Evolutionary conservation across 352 stramenopile genomes (phyloP), one percentile per base, ranked within the genome.

Genomic region (Phytophthora idaei): DNA sequence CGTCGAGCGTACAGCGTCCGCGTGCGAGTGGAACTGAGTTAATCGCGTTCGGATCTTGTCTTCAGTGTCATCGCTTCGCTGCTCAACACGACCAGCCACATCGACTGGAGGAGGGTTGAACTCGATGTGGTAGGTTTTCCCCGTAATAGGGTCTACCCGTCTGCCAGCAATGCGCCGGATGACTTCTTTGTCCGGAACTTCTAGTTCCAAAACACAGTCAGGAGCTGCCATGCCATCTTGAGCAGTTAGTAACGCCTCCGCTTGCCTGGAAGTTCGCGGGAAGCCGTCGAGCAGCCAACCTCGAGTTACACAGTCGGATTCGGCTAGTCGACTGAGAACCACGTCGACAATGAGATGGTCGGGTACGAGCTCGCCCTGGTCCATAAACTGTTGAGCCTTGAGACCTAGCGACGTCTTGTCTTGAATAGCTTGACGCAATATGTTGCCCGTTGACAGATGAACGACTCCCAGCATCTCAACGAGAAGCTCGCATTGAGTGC

Each of bases 91-190:
- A 44, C 72, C 56, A 11, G 77, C 76, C 32, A 84, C 75, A n/a
- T 85, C 86, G 5, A 46, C 45, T 1, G 82, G 78, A 7, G 97
- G 97, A 17, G 95, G 94, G 60, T 97, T 97, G 76, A 97, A 99
- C 64, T 97, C 95, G 11, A 98, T 76, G 71, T 99, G 97, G 80
- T 99, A 99, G 3, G 90, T 98, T 62, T 94, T 93, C 54, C 95
- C 94, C 5, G 83, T 98, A 5, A 76, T 75, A 17, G 92, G 92
- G 71, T 99, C 95, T 32, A 99, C 97, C 50, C 96, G 97, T 14
- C 97, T 87, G 56, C 97, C 96, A 11, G 93, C 98, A 74, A 99
- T 99, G 34, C 97, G 92, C 64, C 96, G 87, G 60, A 98, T 86
- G 2, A 99, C 87, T 50, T 98, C 90, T 5, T 93, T 81, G 68